These are phyloP conservation scores for Barnettozyma siamensis DNA, from an alignment of 805 yeast species.

Conservation along the genomic window DNA sequence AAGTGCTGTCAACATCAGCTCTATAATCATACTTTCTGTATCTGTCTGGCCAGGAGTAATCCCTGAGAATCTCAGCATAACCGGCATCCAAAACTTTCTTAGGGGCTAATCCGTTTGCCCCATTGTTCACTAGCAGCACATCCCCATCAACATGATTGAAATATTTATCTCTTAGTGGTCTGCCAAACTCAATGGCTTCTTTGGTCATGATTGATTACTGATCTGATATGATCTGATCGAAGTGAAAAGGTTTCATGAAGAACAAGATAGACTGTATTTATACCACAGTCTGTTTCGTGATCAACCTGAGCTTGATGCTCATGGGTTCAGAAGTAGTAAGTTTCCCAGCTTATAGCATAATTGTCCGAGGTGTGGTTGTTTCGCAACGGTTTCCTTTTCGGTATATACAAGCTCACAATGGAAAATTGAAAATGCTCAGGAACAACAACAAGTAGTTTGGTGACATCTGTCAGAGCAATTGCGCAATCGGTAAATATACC, in stretches of 20 bases:
- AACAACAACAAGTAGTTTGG: too few relatives aligned
- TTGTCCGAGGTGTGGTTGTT: background rate
- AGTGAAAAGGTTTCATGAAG: too few relatives aligned
- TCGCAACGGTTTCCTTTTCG: background rate
- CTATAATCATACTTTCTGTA: constrained; percentile 29
- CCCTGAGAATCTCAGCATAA: constrained; percentile 22
- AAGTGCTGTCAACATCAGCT: constrained; percentile 27
- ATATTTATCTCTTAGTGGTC: constrained; percentile 1
- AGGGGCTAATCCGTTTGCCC: constrained; percentile 54
- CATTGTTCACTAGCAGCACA: constrained; percentile 49
- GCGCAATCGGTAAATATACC: too few relatives aligned
- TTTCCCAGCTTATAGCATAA: background rate
- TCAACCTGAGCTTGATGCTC: too few relatives aligned
- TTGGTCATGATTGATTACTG: too few relatives aligned
- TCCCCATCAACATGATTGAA: constrained; percentile 36
- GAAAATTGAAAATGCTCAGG: too few relatives aligned
- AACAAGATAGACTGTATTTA: background rate
- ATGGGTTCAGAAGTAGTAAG: background rate
- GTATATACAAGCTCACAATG: background rate
- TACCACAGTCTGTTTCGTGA: background rate
- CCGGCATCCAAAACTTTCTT: constrained; percentile 36
- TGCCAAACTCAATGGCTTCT: constrained; percentile 2
- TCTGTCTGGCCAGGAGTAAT: constrained; percentile 39
- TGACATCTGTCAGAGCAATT: too few relatives aligned
- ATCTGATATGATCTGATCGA: too few relatives aligned